Percentiles rank a stretch among this genome's conserved stretches.
Conservation (phyloP, 2,329 filamentous ascomycete genomes). For the Hymenoscyphus fructigenus region DNA sequence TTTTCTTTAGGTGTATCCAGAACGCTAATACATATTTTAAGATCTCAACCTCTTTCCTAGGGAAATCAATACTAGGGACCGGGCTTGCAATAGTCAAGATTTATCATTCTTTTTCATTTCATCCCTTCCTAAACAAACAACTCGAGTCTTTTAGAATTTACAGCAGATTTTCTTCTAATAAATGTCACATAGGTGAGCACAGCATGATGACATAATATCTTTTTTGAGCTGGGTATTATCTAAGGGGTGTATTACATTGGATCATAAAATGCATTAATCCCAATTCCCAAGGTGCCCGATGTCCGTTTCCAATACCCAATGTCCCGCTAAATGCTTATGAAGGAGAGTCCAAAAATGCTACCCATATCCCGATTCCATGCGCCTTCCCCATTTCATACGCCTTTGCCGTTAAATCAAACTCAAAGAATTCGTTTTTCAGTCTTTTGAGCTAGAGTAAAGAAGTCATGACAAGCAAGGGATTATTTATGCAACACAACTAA, state of each 20-base stretch:
- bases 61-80: too few relatives aligned
- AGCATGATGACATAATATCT: too few relatives aligned
- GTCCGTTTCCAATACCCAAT: neutral
- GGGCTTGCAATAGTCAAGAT: too few relatives aligned
- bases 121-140: too few relatives aligned
- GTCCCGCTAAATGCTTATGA: neutral
- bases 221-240: neutral
- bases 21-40: too few relatives aligned
- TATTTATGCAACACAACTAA: slow-evolving; percentile 40
- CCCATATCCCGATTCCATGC: neutral
- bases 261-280: neutral
- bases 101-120: too few relatives aligned
- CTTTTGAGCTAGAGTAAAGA: neutral
- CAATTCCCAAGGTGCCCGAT: neutral
- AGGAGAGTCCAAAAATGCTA: neutral
- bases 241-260: neutral
- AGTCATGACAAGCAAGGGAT: neutral
- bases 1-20: too few relatives aligned
- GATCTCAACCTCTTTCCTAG: too few relatives aligned
- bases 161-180: too few relatives aligned
- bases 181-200: too few relatives aligned
- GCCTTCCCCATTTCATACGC: neutral
- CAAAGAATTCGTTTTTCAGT: neutral
- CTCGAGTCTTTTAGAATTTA: too few relatives aligned
- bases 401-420: neutral